These are phyloP conservation scores for Nigrospora osmanthi DNA, from an alignment of 2,329 filamentous ascomycete genomes.

Conservation along the genomic window DNA sequence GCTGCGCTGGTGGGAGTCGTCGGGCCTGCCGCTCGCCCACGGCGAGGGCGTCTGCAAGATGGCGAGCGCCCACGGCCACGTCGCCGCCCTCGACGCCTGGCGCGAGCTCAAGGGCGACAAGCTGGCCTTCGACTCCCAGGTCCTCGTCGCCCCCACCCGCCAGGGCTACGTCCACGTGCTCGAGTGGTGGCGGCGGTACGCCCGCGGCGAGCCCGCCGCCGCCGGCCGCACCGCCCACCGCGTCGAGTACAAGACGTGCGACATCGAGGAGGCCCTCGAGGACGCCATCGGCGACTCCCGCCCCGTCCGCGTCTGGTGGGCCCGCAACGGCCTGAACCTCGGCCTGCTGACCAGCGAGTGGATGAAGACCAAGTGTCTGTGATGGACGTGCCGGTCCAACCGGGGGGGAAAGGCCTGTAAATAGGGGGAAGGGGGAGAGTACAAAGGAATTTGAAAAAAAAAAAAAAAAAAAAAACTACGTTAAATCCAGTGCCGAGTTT, in stretches of 20 bases:
- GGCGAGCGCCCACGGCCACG: constrained; percentile 77
- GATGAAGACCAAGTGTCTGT: constrained; percentile 76
- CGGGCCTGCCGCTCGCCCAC: constrained; percentile 70
- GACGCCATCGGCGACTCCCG: constrained; percentile 72
- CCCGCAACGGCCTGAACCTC: constrained; percentile 71
- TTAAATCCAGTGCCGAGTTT: not conserved
- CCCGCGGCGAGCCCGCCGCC: constrained; percentile 43
- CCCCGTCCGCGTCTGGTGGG: constrained; percentile 80
- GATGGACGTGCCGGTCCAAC: not conserved
- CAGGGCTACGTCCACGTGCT: constrained; percentile 78
- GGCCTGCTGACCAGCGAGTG: constrained; percentile 79
- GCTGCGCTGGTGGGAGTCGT: constrained; percentile 82
- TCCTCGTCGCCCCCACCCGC: constrained; percentile 79
- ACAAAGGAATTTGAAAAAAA: not conserved
- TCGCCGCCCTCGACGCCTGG: constrained; percentile 79
- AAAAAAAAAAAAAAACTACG: not conserved
- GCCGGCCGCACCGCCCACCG: constrained; percentile 46
- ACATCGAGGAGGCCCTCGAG: constrained; percentile 90
- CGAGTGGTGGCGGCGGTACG: constrained; percentile 83
- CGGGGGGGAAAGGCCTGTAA: not conserved
- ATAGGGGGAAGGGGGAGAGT: not conserved
- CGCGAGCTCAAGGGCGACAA: constrained; percentile 61
- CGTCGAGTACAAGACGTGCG: constrained; percentile 90
- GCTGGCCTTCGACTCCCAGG: constrained; percentile 73
- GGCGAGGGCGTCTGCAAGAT: constrained; percentile 77